A percentile compares a stretch with the other conserved stretches of the same genome.
Conservation (phyloP, 345 rosid species). For the Populus pruinosa region DNA sequence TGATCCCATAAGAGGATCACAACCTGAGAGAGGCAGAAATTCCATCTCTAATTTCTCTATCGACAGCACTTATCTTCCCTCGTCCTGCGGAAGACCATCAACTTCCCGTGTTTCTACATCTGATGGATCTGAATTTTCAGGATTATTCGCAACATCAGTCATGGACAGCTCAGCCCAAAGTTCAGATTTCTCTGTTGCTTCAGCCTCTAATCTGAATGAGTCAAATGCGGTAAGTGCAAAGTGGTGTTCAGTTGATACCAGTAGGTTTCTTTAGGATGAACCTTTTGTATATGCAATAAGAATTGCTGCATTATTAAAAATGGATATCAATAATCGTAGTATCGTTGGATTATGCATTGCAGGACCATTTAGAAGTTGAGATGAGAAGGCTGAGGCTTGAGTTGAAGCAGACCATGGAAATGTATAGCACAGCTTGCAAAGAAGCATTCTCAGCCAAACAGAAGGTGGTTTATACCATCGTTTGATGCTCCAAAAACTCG, state of each 20-base stretch:
- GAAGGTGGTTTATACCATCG: conserved; percentile 40
- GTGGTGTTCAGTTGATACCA: not conserved
- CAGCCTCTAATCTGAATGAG: conserved; percentile 29
- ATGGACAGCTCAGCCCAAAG: conserved; percentile 34
- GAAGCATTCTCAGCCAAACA: conserved; percentile 76
- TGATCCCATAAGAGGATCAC: conserved; percentile 15
- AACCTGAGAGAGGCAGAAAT: conserved; percentile 32
- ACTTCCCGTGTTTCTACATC: conserved; percentile 23
- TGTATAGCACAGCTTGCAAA: conserved; percentile 87
- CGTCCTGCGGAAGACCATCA: conserved; percentile 28
- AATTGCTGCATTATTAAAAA: not conserved
- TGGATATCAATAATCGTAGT: not conserved
- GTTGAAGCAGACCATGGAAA: conserved; percentile 85
- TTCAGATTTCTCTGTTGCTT: conserved; percentile 26
- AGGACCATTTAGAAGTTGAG: conserved; percentile 74
- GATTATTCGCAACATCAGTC: conserved; percentile 26
- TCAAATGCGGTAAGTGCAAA: conserved; percentile 37
- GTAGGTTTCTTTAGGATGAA: not conserved
- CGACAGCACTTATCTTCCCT: conserved; percentile 33
- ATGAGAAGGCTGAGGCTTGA: conserved; percentile 85
- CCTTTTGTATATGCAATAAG: not conserved
- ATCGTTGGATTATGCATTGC: conserved; percentile 14
- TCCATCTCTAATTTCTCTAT: conserved; percentile 27
- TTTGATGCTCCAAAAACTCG: not conserved
- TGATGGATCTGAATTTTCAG: conserved; percentile 31